phyloP scores from a whole-genome alignment of 345 rosid species.

The Ricinus communis region DNA sequence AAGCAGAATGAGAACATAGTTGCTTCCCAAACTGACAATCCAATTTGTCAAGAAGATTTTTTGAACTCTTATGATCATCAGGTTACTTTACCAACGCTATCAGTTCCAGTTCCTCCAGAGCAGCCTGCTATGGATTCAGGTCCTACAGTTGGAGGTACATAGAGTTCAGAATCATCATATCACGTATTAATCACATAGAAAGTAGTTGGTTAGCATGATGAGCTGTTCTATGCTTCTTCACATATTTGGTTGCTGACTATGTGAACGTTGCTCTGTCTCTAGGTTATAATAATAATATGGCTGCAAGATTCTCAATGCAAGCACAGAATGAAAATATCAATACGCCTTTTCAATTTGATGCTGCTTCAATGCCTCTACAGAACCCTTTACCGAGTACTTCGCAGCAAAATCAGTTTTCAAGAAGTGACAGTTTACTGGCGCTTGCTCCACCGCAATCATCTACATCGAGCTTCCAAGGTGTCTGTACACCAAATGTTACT shows the following conservation, averaged over 20 bases:
- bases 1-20: conserved; percentile 15
- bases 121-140: conserved; percentile 55
- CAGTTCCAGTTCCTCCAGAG: conserved; percentile 52
- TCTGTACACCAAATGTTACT: conserved; percentile 40
- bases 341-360: conserved; percentile 48
- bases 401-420: conserved; percentile 40
- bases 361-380: conserved; percentile 50
- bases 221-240: background rate
- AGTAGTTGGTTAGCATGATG: too few relatives aligned
- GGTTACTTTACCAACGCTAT: conserved; percentile 34
- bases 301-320: conserved; percentile 44
- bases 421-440: conserved; percentile 37
- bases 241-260: conserved; percentile 11
- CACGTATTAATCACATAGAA: background rate
- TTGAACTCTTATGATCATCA: conserved; percentile 42
- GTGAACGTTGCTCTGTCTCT: conserved; percentile 4
- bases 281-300: conserved; percentile 53
- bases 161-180: background rate
- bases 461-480: conserved; percentile 38
- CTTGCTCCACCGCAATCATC: conserved; percentile 45
- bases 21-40: conserved; percentile 16
- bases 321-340: conserved; percentile 47
- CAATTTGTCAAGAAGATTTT: conserved; percentile 17
- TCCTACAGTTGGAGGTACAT: conserved; percentile 57
- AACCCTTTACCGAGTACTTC: conserved; percentile 31